Conservation (phyloP, 331 rosid species). For the Rosa hybrid region DNA sequence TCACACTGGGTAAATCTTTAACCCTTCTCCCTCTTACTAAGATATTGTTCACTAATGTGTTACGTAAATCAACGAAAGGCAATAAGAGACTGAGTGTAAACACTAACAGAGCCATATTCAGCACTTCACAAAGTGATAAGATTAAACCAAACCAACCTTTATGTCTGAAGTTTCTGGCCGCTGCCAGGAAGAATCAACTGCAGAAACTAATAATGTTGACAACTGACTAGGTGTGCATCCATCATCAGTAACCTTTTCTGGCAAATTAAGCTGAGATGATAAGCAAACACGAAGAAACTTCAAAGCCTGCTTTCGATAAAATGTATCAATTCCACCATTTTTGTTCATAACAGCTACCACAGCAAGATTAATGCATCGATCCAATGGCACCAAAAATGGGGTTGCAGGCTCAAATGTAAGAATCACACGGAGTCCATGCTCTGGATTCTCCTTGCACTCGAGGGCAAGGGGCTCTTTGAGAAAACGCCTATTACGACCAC, state of each 20-base stretch:
- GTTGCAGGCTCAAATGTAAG: constrained; percentile 99
- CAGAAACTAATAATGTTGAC: constrained; percentile 69
- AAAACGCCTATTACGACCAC: constrained; percentile 97
- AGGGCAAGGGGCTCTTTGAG: constrained; percentile 95
- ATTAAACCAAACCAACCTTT: constrained; percentile 62
- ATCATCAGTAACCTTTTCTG: constrained; percentile 79
- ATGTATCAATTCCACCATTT: constrained; percentile 69
- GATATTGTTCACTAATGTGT: not conserved
- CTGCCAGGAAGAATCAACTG: constrained; percentile 69
- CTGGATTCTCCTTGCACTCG: constrained; percentile 97
- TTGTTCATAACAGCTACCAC: constrained; percentile 82
- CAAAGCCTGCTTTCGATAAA: constrained; percentile 85
- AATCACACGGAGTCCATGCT: constrained; percentile 92
- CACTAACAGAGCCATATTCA: constrained; percentile 7
- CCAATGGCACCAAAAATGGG: constrained; percentile 96
- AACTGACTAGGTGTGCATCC: constrained; percentile 72
- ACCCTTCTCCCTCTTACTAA: too few relatives aligned
- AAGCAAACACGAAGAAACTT: constrained; percentile 88
- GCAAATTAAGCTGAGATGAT: constrained; percentile 95
- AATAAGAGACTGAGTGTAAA: not conserved
- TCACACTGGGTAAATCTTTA: too few relatives aligned
- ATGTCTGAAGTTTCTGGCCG: constrained; percentile 71
- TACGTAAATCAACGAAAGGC: not conserved
- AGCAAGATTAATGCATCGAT: constrained; percentile 98
- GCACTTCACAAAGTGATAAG: constrained; percentile 12